Conservation (phyloP, 345 rosid species). For the Eucalyptus viminalis region DNA sequence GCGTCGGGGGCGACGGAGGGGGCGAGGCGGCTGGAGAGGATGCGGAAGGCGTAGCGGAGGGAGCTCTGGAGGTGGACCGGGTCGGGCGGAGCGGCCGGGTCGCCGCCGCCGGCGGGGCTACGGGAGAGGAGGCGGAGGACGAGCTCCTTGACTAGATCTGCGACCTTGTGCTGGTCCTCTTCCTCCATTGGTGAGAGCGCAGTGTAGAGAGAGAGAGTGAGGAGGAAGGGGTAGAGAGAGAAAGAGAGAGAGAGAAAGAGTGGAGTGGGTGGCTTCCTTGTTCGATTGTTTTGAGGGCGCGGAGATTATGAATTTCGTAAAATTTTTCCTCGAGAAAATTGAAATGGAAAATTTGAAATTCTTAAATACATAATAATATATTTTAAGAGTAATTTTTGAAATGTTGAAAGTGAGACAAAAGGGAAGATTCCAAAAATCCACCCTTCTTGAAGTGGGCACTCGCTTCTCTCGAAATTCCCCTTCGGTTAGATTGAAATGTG, state of each 20-base stretch:
- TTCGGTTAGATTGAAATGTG: too few species aligned
- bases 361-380: not conserved
- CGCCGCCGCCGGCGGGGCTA: conserved; percentile 34
- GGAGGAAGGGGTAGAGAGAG: not conserved
- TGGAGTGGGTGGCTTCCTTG: not conserved
- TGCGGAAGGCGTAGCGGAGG: conserved; percentile 71
- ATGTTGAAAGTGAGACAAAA: not conserved
- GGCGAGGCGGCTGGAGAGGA: conserved; percentile 77
- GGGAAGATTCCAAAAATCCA: not conserved
- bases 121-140: conserved; percentile 66
- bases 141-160: conserved; percentile 81
- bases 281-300: conserved; percentile 13
- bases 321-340: not conserved
- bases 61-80: conserved; percentile 41
- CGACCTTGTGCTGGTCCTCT: conserved; percentile 61
- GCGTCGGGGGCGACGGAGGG: conserved; percentile 79
- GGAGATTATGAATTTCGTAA: not conserved
- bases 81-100: conserved; percentile 16
- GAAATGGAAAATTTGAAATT: not conserved
- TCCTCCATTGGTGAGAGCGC: conserved; percentile 49
- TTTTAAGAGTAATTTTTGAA: not conserved
- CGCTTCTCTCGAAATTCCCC: too few species aligned
- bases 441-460: too few species aligned
- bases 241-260: not conserved
- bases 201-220: not conserved